phyloP scores from a whole-genome alignment of 1,284 basidiomycete species.

The Sanghuangporus weigelae region DNA sequence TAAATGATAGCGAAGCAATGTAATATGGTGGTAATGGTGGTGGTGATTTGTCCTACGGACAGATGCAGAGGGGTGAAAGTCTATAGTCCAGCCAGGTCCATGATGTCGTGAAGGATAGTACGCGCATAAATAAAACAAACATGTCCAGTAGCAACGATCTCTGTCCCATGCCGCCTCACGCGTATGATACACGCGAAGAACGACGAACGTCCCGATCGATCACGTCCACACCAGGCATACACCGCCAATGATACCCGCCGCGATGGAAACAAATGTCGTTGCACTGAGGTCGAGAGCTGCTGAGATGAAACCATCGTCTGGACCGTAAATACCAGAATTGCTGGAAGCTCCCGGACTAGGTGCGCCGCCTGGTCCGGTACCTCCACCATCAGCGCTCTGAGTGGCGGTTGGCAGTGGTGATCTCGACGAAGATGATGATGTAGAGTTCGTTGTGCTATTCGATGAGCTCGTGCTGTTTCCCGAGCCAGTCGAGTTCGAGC shows the following conservation, averaged over 20 bases:
- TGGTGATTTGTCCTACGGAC: neutral
- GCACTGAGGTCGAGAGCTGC: conserved; percentile 39
- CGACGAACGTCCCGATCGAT: neutral
- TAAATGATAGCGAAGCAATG: neutral
- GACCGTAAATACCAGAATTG: conserved; percentile 44
- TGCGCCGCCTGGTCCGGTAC: conserved; percentile 41
- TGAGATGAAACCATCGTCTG: conserved; percentile 57
- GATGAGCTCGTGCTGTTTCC: conserved; percentile 7
- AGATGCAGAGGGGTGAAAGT: neutral
- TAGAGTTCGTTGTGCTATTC: conserved; percentile 25
- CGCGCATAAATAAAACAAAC: neutral
- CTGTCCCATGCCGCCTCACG: neutral
- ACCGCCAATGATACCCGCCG: conserved; percentile 6
- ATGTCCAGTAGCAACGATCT: neutral
- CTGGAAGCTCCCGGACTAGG: conserved; percentile 41
- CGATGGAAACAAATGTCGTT: conserved; percentile 2
- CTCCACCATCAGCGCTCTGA: conserved; percentile 45
- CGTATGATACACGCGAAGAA: neutral
- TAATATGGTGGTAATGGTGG: neutral
- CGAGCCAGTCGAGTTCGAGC: conserved; percentile 14
- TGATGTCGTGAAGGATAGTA: conserved; percentile 1
- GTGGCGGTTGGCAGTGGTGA: conserved; percentile 50
- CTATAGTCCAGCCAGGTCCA: conserved; percentile 1
- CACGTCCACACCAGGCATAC: conserved; percentile 14
- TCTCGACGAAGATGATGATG: conserved; percentile 30